Base-by-base conservation (phyloP, 2,329 filamentous ascomycete species). In the Aureobasidium namibiae region DNA sequence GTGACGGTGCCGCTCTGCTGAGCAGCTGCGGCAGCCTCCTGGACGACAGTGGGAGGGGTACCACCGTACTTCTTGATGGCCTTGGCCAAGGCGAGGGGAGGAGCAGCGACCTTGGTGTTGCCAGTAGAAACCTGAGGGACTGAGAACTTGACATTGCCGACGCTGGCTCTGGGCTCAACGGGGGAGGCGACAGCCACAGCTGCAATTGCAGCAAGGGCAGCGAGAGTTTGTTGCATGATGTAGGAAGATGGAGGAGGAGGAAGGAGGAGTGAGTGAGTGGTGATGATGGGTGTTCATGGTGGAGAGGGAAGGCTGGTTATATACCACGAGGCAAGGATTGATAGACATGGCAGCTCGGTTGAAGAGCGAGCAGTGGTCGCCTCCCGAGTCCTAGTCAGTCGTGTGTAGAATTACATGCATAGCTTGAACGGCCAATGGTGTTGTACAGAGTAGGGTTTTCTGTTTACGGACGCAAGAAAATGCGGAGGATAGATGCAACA, bases 1-100 rank as follows among this genome's bases (percentile, higher is more conserved):
- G 70, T 65, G n/a, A 72, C 74, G 53, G 68, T 63, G 33, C 76
- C 76, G 46, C 64, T 66, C 61, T 71, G 72, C 23, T 64, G 65
- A 52, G 71, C 68, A 52, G 71, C 67, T 11, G 73, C 74, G 38
- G 69, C 71, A 36, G 64, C 63, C 34, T 63, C 58, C 46, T 68
- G 67, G 13, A 64, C 61, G 3, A 64, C 58, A 9, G 69, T 65
- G 8, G 67, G 67, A 2, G 64, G 61, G 42, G 70, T 70, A 46
- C 48, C 57, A 23, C 68, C 68, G 29, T 63, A 60, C 46, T 63
- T 63, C 14, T 29, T 31, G 53, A 63, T 56, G 31, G 63, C 63
- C 34, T 59, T 61, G 23, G 63, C 70, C 68, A 63, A 58, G 16
- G 56, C 73, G 61, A 57, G 65, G 56, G 39, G 61, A 58, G 36